phyloP scores from a whole-genome alignment of 2,329 filamentous ascomycete species.

The Aschersonia sp. region DNA sequence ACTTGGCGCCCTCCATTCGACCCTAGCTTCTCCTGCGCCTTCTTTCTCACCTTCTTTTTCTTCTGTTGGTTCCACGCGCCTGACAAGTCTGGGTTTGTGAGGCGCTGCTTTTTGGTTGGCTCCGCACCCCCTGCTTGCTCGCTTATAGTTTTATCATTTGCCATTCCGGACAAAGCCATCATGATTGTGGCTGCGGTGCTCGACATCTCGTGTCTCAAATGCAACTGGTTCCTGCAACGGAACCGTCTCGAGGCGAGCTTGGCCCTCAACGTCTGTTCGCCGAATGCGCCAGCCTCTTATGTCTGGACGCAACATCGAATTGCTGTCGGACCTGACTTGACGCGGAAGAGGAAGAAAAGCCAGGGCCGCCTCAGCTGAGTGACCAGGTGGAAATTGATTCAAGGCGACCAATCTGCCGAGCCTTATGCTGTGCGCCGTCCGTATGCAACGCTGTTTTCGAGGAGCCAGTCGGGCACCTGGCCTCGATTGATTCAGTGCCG shows the following conservation, averaged over 20 bases:
- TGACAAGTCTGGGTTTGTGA: not conserved
- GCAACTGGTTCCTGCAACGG: slow-evolving; percentile 2
- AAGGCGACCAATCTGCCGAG: not conserved
- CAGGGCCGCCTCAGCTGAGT: not conserved
- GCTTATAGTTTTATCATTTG: not conserved
- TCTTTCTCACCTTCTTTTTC: not conserved
- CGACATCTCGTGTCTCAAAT: slow-evolving; percentile 3
- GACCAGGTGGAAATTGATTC: not conserved
- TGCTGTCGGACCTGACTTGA: not conserved
- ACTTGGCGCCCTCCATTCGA: not conserved
- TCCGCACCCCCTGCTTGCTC: not conserved
- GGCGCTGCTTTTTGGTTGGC: not conserved
- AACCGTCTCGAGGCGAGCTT: not conserved
- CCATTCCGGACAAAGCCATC: not conserved
- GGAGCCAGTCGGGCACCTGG: not conserved
- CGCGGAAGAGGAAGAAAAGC: not conserved
- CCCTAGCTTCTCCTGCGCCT: not conserved
- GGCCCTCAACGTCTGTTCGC: not conserved
- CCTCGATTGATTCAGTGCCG: not conserved
- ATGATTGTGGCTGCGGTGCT: slow-evolving; percentile 1
- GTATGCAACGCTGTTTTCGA: not conserved
- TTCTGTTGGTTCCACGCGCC: not conserved
- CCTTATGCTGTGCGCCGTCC: not conserved
- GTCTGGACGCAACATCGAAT: not conserved
- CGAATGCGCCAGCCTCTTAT: not conserved